Evolutionary conservation across 208 protist species (phyloP), one percentile per base, ranked within the genome.

Genomic region (Leishmania martiniquensis): DNA sequence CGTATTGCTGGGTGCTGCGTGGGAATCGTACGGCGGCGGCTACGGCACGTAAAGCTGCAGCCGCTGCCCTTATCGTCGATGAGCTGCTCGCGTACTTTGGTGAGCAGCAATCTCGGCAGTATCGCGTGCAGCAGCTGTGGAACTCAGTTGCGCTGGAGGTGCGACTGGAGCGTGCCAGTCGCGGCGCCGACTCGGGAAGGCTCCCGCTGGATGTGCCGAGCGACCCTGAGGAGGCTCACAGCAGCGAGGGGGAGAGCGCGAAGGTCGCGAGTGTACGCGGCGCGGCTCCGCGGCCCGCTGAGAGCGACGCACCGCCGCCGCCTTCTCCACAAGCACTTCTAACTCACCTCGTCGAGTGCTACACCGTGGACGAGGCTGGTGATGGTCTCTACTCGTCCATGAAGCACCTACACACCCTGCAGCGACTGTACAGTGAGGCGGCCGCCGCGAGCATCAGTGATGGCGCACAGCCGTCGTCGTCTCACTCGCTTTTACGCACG

Each of bases 321-420:
- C 13, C 47, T 39, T 42, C 55, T 7, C 65, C 78, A 13, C 85
- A 80, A 10, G 76, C 80, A 22, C 73, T 92, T n/a, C 62, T 83
- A 15, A 42, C 67, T 4, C 88, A 85, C 65, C 69, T 92, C 51
- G 73, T 76, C 42, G 77, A 83, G 62, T 85, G 85, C 42, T 93
- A 91, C 78, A 88, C 80, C 17, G 52, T 76, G 4, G 91, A 95
- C 72, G 89, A 92, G 45, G 89, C 86, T 3, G 91, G 91, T 44
- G 91, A 95, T 68, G 87, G 85, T 9, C 89, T 95, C 57, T 83
- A 77, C 71, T 84, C 85, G 2, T 74, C 84, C 3, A 20, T 34
- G 4, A 60, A 71, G 55, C 75, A 80, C 55, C 69, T 79, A 22
- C 60, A 70, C 45, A 75, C 54, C 49, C 52, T 79, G 34, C 68